Conservation (phyloP, 768 basidiomycete species). For the Mycena alexandri region DNA sequence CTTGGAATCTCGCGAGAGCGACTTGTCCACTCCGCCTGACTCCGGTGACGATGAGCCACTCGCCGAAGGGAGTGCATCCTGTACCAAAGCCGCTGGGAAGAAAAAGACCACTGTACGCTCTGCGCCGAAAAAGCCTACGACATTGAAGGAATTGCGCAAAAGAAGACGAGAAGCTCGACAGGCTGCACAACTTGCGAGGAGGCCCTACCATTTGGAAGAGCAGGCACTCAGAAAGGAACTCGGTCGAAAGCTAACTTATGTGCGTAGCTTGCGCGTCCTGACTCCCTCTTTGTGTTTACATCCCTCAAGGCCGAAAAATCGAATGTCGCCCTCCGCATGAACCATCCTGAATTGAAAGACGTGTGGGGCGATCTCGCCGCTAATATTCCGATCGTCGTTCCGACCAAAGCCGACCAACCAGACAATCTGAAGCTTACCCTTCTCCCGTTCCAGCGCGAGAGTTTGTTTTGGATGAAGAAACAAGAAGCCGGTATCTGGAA, state of each 20-base stretch:
- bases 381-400: slow-evolving; percentile 69
- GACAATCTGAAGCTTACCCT: slow-evolving; percentile 85
- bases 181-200: slow-evolving; percentile 39
- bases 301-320: slow-evolving; percentile 76
- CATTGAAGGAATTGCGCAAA: slow-evolving; percentile 48
- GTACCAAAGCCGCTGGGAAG: slow-evolving; percentile 44
- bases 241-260: slow-evolving; percentile 81
- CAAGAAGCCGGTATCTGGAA: slow-evolving; percentile 91
- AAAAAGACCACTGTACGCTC: slow-evolving; percentile 32
- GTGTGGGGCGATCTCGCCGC: slow-evolving; percentile 91
- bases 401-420: slow-evolving; percentile 84
- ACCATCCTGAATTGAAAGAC: slow-evolving; percentile 85
- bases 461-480: slow-evolving; percentile 94
- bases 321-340: slow-evolving; percentile 68
- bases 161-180: slow-evolving; percentile 44
- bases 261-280: slow-evolving; percentile 48
- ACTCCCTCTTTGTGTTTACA: slow-evolving; percentile 26
- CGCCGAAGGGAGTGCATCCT: slow-evolving; percentile 27
- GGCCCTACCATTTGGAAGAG: slow-evolving; percentile 61
- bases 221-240: slow-evolving; percentile 64
- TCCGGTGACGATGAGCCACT: slow-evolving; percentile 38
- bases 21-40: slow-evolving; percentile 41
- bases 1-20: slow-evolving; percentile 12
- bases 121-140: slow-evolving; percentile 47
- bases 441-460: slow-evolving; percentile 96